Evolutionary conservation across 495 filamentous ascomycete genomes (phyloP).

Genomic region (Aspergillus olivimuriae): DNA sequence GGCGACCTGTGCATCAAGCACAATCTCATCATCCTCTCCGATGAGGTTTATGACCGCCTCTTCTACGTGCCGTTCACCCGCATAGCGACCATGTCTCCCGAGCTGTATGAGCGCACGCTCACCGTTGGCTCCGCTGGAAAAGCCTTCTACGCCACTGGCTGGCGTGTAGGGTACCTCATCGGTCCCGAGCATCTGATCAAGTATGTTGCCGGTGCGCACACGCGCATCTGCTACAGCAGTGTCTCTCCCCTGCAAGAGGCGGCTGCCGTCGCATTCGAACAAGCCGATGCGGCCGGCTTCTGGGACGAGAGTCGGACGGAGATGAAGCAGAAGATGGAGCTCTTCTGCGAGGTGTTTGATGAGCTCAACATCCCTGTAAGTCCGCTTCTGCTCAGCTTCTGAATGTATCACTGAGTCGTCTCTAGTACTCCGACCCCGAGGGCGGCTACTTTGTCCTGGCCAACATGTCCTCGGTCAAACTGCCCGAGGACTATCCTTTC

Average conservation of each 20-base stretch:
- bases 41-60: constrained; percentile 94
- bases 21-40: constrained; percentile 90
- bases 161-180: constrained; percentile 94
- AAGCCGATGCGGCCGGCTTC: constrained; percentile 77
- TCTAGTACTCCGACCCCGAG: constrained; percentile 77
- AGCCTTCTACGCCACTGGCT: constrained; percentile 96
- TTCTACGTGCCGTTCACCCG: constrained; percentile 93
- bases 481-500: constrained; percentile 79
- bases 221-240: constrained; percentile 90
- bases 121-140: constrained; percentile 95
- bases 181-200: constrained; percentile 84
- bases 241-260: constrained; percentile 94
- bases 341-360: constrained; percentile 80
- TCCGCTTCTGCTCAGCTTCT: constrained; percentile 3
- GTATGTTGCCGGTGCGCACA: constrained; percentile 88
- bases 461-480: constrained; percentile 77
- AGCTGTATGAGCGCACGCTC: constrained; percentile 78
- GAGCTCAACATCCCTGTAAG: constrained; percentile 75
- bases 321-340: constrained; percentile 84
- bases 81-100: constrained; percentile 80
- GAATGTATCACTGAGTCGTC: background rate
- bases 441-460: constrained; percentile 95
- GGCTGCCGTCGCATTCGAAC: constrained; percentile 90
- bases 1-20: constrained; percentile 88
- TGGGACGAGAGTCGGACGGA: constrained; percentile 80